Conservation (phyloP, 2,329 filamentous ascomycete species). For the Colletotrichum karsti region DNA sequence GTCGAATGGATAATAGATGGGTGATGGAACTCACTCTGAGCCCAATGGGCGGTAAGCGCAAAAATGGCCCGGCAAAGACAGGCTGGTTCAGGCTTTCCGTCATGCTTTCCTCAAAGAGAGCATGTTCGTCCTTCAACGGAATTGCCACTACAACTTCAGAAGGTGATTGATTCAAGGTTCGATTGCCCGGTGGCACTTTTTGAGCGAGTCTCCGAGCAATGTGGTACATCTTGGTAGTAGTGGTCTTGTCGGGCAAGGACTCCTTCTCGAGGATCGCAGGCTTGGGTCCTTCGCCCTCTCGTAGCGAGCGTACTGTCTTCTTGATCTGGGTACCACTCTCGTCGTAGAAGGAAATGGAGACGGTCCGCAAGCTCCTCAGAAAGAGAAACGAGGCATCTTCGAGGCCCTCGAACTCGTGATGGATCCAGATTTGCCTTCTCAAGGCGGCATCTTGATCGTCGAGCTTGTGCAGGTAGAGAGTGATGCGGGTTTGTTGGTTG, state of each 20-base stretch:
- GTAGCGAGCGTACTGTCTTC: too few species aligned
- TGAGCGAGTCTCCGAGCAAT: too few species aligned
- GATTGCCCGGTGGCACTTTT: too few species aligned
- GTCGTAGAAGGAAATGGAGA: background rate
- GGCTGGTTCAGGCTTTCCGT: constrained; percentile 38
- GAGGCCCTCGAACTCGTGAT: constrained; percentile 45
- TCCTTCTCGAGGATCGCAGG: too few species aligned
- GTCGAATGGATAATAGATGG: too few species aligned
- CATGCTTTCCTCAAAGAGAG: constrained; percentile 37
- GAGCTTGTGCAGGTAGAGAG: constrained; percentile 42
- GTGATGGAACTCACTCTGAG: constrained; percentile 40
- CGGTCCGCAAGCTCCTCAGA: constrained; percentile 30
- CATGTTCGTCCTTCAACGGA: constrained; percentile 42
- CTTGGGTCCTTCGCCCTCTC: too few species aligned
- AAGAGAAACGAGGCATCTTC: constrained; percentile 51
- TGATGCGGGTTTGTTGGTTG: constrained; percentile 43
- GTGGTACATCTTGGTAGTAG: too few species aligned
- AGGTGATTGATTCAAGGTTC: too few species aligned
- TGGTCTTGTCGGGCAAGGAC: too few species aligned
- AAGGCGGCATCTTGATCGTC: constrained; percentile 28
- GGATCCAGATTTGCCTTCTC: constrained; percentile 35
- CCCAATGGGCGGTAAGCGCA: constrained; percentile 50
- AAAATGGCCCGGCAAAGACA: constrained; percentile 49
- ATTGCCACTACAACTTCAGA: constrained; percentile 31
- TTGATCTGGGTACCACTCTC: too few species aligned